Evolutionary conservation across 768 basidiomycete genomes (phyloP), one percentile per base, ranked within the genome.

Genomic region (Mycena rosella): DNA sequence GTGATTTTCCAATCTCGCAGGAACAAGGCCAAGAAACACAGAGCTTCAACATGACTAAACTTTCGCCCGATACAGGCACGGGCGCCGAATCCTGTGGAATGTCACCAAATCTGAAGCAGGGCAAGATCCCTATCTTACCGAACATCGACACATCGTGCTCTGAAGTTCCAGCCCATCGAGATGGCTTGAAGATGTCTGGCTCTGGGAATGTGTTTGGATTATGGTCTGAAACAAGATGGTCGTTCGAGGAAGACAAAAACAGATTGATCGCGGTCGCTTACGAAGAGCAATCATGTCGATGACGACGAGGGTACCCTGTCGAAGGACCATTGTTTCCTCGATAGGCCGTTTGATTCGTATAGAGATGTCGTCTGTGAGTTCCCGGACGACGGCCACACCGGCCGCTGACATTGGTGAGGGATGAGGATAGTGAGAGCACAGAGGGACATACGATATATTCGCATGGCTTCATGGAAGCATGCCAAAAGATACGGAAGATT

Each of bases 281-380:
- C 60, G 60, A 20, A 62, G 38, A 24, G 60, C 60, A 26, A 62
- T 45, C 60, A 62, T 62, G 15, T 62, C 60, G 26, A 62, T 17
- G 42, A 53, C 15, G 30, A 45, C 42, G 7, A 62, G 42, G 17
- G 52, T 54, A 11, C 51, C 51, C 32, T 30, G 11, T n/a, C 27
- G 38, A 27, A 62, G 27, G n/a, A 27, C 27, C 5, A 62, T 42
- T 5, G n/a, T 27, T 42, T 53, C 9, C 40, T 61, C 51, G 0
- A 10, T 17, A 11, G 60, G 60, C 3, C 60, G 51, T n/a, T 30
- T 53, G 3, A 62, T 32, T 8, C 2, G 20, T 3, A 61, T 51
- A 10, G 60, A 20, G 7, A 61, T 42, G 26, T 61, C 60, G 7
- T 52, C 49, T 8, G 49, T 53, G 11, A 61, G 48, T 47, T 61